phyloP scores from a whole-genome alignment of 345 rosid species.

The Melastoma malabathricum region DNA sequence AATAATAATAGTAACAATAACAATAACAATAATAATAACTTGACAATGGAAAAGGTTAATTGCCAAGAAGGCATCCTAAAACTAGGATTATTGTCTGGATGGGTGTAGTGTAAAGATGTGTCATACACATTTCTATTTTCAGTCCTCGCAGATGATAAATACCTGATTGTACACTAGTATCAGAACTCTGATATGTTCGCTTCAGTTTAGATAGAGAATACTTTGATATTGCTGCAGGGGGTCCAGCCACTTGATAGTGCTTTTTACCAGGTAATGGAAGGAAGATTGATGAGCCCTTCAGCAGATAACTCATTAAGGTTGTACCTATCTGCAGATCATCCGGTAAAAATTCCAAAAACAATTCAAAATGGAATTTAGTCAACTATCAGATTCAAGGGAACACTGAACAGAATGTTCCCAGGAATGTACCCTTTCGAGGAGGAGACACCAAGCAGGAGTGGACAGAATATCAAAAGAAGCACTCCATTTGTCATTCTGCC shows the following conservation, averaged over 20 bases:
- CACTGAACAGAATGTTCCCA: slow-evolving; percentile 1
- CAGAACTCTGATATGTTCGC: no score
- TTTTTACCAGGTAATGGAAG: slow-evolving; percentile 33
- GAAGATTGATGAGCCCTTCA: slow-evolving; percentile 44
- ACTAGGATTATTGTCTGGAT: no score
- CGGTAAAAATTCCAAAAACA: background rate
- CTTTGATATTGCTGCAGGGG: slow-evolving; percentile 19
- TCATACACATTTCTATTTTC: no score
- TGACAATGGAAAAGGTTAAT: no score
- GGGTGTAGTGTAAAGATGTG: no score
- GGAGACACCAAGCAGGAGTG: slow-evolving; percentile 51
- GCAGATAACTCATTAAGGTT: slow-evolving; percentile 48
- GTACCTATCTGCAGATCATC: slow-evolving; percentile 47
- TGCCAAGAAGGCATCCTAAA: no score
- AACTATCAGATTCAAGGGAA: background rate
- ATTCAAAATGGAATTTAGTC: background rate
- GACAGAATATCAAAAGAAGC: slow-evolving; percentile 37
- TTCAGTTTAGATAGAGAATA: background rate
- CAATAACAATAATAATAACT: no score
- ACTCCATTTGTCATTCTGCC: slow-evolving; percentile 40
- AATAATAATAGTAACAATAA: no score
- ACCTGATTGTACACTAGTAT: no score
- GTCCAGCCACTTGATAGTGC: slow-evolving; percentile 64
- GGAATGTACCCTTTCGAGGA: slow-evolving; percentile 47
- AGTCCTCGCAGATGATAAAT: no score